Percentiles rank a stretch among this genome's conserved stretches.
Evolutionary conservation across 306 rosid species (phyloP).

Genomic region (Macrotyloma uniflorum): DNA sequence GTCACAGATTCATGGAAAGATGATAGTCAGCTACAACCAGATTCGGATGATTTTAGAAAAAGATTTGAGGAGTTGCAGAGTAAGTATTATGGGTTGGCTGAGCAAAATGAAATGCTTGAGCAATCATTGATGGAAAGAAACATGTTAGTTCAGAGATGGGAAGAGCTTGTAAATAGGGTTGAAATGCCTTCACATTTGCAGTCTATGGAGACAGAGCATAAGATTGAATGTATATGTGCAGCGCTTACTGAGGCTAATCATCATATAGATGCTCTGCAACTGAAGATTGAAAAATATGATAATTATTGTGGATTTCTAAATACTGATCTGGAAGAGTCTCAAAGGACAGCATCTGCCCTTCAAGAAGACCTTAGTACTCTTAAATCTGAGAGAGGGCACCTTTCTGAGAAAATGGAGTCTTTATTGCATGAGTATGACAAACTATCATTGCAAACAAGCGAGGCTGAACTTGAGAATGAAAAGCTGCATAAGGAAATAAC

Average conservation of each 20-base stretch:
- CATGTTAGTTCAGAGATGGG: slow-evolving; percentile 86
- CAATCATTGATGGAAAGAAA: slow-evolving; percentile 96
- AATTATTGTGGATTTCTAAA: slow-evolving; percentile 64
- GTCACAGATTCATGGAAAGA: slow-evolving; percentile 80
- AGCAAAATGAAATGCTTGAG: slow-evolving; percentile 98
- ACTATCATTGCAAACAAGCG: slow-evolving; percentile 48
- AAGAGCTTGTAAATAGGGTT: slow-evolving; percentile 79
- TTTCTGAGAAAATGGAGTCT: slow-evolving; percentile 63
- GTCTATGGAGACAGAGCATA: slow-evolving; percentile 79
- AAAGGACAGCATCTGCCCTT: slow-evolving; percentile 58
- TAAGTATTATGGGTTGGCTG: slow-evolving; percentile 82
- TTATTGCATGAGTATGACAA: slow-evolving; percentile 58
- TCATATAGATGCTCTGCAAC: slow-evolving; percentile 68
- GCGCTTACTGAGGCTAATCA: slow-evolving; percentile 72
- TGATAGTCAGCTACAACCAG: slow-evolving; percentile 61
- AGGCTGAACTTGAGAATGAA: slow-evolving; percentile 67
- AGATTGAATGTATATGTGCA: slow-evolving; percentile 80
- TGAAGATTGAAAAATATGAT: slow-evolving; percentile 74
- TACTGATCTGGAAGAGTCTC: slow-evolving; percentile 81
- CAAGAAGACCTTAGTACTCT: slow-evolving; percentile 60
- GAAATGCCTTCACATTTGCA: slow-evolving; percentile 83
- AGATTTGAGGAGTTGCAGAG: slow-evolving; percentile 79
- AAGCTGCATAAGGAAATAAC: slow-evolving; percentile 57
- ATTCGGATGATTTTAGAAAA: slow-evolving; percentile 64
- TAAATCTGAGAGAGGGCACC: slow-evolving; percentile 58